phyloP scores from a whole-genome alignment of 352 stramenopile genomes.

The Phytophthora syringae region DNA sequence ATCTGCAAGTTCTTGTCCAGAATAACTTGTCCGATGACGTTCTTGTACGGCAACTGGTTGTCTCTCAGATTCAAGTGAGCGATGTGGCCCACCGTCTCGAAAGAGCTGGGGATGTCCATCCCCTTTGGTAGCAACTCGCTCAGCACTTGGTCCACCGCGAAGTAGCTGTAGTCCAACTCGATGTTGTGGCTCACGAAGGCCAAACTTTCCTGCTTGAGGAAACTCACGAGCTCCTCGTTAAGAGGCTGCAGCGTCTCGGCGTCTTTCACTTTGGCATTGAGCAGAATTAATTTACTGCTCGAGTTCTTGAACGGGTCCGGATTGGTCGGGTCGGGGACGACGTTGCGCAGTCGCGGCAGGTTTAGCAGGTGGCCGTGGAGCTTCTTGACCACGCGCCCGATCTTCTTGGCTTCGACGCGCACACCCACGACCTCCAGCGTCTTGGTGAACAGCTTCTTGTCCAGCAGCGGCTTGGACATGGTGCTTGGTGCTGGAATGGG shows the following conservation, averaged over 20 bases:
- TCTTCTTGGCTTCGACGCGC: constrained; percentile 83
- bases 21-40: constrained; percentile 97
- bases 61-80: constrained; percentile 97
- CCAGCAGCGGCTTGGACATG: constrained; percentile 49
- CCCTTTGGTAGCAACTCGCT: constrained; percentile 79
- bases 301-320: constrained; percentile 67
- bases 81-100: constrained; percentile 97
- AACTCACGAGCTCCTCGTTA: constrained; percentile 54
- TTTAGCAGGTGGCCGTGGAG: constrained; percentile 81
- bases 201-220: constrained; percentile 62
- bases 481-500: too few species aligned
- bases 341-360: constrained; percentile 71
- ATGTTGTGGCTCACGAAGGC: constrained; percentile 72
- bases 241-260: constrained; percentile 61
- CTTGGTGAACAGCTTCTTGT: constrained; percentile 76
- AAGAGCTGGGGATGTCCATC: constrained; percentile 93
- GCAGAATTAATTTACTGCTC: constrained; percentile 73
- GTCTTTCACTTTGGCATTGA: constrained; percentile 70
- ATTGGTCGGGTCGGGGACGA: constrained; percentile 73
- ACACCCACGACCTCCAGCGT: constrained; percentile 76
- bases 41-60: constrained; percentile 95
- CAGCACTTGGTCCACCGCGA: constrained; percentile 82
- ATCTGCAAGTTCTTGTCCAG: constrained; percentile 97
- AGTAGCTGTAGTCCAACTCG: constrained; percentile 83
- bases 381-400: constrained; percentile 71